These are phyloP conservation scores for Didymella pomorum DNA, from an alignment of 2,329 filamentous ascomycete genomes.

Conservation along the genomic window DNA sequence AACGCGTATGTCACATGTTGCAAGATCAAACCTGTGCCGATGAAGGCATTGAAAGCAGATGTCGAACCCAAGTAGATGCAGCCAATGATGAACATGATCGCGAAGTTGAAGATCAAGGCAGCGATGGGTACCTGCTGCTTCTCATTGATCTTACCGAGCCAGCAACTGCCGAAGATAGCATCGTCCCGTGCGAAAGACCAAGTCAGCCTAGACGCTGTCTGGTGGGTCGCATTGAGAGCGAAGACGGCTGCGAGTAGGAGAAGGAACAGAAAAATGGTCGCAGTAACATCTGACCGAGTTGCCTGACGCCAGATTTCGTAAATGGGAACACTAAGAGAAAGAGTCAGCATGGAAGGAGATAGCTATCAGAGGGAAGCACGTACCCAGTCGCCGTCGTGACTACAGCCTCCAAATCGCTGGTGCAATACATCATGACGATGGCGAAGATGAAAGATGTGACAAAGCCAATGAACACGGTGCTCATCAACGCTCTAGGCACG, in stretches of 20 bases:
- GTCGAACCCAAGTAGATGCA: slow-evolving; percentile 31
- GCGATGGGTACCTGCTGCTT: slow-evolving; percentile 23
- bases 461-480: slow-evolving; percentile 36
- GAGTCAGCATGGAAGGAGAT: not conserved
- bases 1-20: slow-evolving; percentile 42
- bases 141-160: slow-evolving; percentile 22
- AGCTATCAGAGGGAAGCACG: not conserved
- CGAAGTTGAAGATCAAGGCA: slow-evolving; percentile 27
- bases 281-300: slow-evolving; percentile 23
- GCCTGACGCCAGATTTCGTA: slow-evolving; percentile 32
- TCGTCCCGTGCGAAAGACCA: slow-evolving; percentile 31
- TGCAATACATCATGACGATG: slow-evolving; percentile 28
- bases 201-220: slow-evolving; percentile 29
- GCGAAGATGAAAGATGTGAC: slow-evolving; percentile 31
- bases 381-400: slow-evolving; percentile 26
- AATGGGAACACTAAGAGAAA: slow-evolving; percentile 18
- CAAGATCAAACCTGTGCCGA: slow-evolving; percentile 29
- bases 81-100: slow-evolving; percentile 29
- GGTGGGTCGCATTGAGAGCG: slow-evolving; percentile 23
- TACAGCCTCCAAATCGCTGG: slow-evolving; percentile 21
- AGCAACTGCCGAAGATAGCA: slow-evolving; percentile 25
- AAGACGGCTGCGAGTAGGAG: slow-evolving; percentile 23
- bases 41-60: slow-evolving; percentile 30
- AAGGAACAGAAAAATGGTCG: slow-evolving; percentile 23
- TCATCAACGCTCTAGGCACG: slow-evolving; percentile 48